Conservation (phyloP, 305 asterid genomes). For the Ajuga reptans region DNA sequence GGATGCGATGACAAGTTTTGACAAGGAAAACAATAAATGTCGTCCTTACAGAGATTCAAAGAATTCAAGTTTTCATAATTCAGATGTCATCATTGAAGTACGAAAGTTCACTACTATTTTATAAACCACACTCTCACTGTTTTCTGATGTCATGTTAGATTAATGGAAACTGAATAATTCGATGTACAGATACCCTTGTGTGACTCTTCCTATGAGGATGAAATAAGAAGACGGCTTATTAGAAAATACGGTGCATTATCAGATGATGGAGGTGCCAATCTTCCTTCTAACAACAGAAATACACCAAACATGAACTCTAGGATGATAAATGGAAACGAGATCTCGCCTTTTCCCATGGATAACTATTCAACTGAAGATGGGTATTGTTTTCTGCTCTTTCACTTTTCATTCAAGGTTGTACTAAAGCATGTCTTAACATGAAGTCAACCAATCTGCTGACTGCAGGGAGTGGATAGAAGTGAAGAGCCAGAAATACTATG, state of each 20-base stretch:
- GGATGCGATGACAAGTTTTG: conserved; percentile 1
- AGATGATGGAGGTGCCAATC: neutral
- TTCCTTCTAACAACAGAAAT: neutral
- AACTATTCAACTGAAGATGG: neutral
- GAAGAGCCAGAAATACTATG: neutral
- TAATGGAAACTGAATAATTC: neutral
- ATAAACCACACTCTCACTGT: neutral
- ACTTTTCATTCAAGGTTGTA: neutral
- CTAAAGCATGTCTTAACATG: neutral
- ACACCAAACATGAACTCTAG: conserved; percentile 3
- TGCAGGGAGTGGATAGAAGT: neutral
- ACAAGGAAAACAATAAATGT: neutral
- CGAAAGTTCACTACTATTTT: neutral
- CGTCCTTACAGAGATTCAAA: neutral
- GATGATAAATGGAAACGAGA: conserved; percentile 18
- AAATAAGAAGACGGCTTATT: neutral
- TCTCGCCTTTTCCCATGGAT: conserved; percentile 21
- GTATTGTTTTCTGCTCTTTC: neutral
- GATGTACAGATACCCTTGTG: conserved; percentile 11
- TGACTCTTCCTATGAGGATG: conserved; percentile 1
- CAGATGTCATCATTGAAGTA: conserved; percentile 23
- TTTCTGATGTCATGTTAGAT: neutral
- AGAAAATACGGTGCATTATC: neutral
- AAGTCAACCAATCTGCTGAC: neutral
- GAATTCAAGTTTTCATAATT: neutral